phyloP scores from a whole-genome alignment of 352 stramenopile genomes.

The Poterioochromonas sp. region DNA sequence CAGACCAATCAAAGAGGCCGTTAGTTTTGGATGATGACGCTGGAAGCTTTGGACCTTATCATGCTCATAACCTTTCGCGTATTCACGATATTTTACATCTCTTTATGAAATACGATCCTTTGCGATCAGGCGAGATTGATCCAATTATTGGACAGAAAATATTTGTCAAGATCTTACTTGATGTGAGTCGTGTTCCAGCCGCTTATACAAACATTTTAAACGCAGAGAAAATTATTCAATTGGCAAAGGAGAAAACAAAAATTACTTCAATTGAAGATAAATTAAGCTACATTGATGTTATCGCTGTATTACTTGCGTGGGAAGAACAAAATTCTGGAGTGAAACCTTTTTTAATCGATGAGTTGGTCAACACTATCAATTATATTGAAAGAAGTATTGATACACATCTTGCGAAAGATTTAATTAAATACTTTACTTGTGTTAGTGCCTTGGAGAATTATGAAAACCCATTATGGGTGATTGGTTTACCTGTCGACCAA shows the following conservation, averaged over 20 bases:
- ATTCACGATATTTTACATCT: background rate
- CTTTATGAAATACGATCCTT: background rate
- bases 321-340: background rate
- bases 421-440: background rate
- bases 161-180: no score
- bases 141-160: no score
- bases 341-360: background rate
- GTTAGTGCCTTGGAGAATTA: background rate
- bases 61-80: background rate
- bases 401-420: background rate
- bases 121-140: background rate
- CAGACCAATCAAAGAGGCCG: background rate
- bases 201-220: no score
- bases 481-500: no score
- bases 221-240: background rate
- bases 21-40: background rate
- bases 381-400: background rate
- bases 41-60: background rate
- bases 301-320: background rate
- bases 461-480: background rate
- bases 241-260: background rate
- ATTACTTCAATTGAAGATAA: background rate
- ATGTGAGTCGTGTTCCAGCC: no score
- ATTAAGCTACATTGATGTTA: background rate
- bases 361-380: background rate